A percentile compares a stretch with the other conserved stretches of the same genome.
Evolutionary conservation across 768 basidiomycete species (phyloP).

Genomic region (Boletus reticulatus): DNA sequence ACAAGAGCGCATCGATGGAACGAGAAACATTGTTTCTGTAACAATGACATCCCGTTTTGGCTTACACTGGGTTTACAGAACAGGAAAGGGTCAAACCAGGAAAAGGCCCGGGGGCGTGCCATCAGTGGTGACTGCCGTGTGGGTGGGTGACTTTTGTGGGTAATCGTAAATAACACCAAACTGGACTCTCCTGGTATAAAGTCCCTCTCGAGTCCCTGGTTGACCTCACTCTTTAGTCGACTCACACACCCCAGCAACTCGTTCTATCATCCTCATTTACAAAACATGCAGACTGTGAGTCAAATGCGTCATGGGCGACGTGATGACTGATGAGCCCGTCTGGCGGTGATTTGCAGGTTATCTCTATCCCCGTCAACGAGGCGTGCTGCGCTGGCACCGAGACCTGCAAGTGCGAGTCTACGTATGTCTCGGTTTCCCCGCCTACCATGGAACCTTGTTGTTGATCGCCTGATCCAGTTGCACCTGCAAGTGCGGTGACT

Average conservation of each 20-base stretch:
- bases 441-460: background rate
- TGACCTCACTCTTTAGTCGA: background rate
- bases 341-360: background rate
- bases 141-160: background rate
- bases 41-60: background rate
- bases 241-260: background rate
- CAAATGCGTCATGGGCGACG: background rate
- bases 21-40: background rate
- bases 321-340: background rate
- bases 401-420: conserved; percentile 12
- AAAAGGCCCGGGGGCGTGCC: background rate
- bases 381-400: conserved; percentile 15
- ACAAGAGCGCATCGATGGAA: background rate
- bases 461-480: conserved; percentile 9
- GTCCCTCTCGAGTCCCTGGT: too few relatives aligned
- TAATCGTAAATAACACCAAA: conserved; percentile 3
- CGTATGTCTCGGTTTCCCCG: background rate
- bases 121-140: background rate
- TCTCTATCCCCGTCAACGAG: conserved; percentile 15
- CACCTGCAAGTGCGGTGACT: conserved; percentile 16
- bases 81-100: background rate
- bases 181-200: conserved; percentile 6
- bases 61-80: background rate
- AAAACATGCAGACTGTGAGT: conserved; percentile 17
- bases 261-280: background rate